Evolutionary conservation across 306 rosid genomes (phyloP), one percentile per base, ranked within the genome.

Genomic region (Pterocarpus macrocarpus): DNA sequence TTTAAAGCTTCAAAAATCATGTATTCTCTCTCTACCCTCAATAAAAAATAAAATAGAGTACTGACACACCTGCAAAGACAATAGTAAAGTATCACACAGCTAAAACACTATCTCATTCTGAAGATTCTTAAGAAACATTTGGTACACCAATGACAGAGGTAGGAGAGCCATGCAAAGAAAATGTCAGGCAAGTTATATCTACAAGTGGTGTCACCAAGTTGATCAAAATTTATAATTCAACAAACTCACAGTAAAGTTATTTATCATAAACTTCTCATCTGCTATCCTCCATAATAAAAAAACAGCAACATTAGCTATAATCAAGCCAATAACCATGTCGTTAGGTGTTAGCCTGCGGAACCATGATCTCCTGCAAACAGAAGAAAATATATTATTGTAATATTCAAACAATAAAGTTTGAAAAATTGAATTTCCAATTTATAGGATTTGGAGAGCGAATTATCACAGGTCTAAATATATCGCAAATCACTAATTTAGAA

Each of bases 261-360:
- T 85, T 33, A 44, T 55, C 98, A 95, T 93, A 85, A 95, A 95
- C 45, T 33, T 64, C 58, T 34, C 3, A 83, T 84, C 85, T 36
- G 88, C 89, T 58, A 85, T 57, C 85, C 82, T 79, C 98, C 99
- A 93, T 69, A 84, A 73, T 36, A 93, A 64, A 79, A 82, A 95
- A 81, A 95, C 88, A 71, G 89, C 94, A 70, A 80, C 91, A 87
- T 95, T 95, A 73, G 96, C 90, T 82, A 88, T 15, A 87, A 95
- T 78, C 92, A 95, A 91, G 81, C 96, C 92, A 64, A 82, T 33
- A 77, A 95, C 93, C 71, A 82, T 4, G 30, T 84, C 88, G 83
- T 49, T n/a, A 67, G 82, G 35, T 35, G 90, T 50, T 74, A 90
- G 63, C 84, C 87, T 72, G 28, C 15, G 82, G 16, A 89, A 75